Conservation (phyloP, 1,284 basidiomycete genomes). For the Sphaerobolus stellatus region DNA sequence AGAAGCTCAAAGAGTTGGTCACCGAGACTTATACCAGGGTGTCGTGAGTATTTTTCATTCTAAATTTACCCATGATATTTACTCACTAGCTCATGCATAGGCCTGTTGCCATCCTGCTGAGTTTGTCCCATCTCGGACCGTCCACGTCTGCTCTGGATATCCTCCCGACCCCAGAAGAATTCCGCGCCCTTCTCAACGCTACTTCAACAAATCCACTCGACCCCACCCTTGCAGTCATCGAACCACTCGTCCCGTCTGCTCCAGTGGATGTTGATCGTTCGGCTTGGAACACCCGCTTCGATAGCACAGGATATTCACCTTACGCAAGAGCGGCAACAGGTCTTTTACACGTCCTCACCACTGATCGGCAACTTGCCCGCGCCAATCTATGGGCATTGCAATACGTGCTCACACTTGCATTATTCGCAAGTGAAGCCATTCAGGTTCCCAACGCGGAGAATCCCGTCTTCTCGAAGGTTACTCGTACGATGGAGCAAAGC, state of each 20-base stretch:
- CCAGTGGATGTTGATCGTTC: slow-evolving; percentile 19
- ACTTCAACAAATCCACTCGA: slow-evolving; percentile 52
- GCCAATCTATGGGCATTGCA: slow-evolving; percentile 61
- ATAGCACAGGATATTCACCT: slow-evolving; percentile 51
- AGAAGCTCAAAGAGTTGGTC: slow-evolving; percentile 42
- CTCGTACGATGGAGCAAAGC: slow-evolving; percentile 33
- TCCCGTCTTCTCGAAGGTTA: slow-evolving; percentile 45
- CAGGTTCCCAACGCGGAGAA: slow-evolving; percentile 49
- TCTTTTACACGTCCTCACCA: slow-evolving; percentile 56
- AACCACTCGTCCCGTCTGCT: slow-evolving; percentile 56
- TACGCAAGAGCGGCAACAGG: slow-evolving; percentile 69
- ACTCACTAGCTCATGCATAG: slow-evolving; percentile 31
- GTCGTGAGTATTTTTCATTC: slow-evolving; percentile 35
- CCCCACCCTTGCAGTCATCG: slow-evolving; percentile 60
- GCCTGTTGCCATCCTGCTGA: slow-evolving; percentile 46
- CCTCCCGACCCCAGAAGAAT: slow-evolving; percentile 48
- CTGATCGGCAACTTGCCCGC: slow-evolving; percentile 62
- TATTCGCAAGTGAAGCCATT: slow-evolving; percentile 57
- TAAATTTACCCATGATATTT: neutral
- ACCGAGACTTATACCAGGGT: slow-evolving; percentile 40
- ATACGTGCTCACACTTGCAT: slow-evolving; percentile 59
- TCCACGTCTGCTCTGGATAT: slow-evolving; percentile 41
- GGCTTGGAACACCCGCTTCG: slow-evolving; percentile 26
- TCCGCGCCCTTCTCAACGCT: slow-evolving; percentile 48
- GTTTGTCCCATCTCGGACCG: slow-evolving; percentile 32